phyloP scores from a whole-genome alignment of 805 yeast genomes.

The Cephaloascus fragrans region DNA sequence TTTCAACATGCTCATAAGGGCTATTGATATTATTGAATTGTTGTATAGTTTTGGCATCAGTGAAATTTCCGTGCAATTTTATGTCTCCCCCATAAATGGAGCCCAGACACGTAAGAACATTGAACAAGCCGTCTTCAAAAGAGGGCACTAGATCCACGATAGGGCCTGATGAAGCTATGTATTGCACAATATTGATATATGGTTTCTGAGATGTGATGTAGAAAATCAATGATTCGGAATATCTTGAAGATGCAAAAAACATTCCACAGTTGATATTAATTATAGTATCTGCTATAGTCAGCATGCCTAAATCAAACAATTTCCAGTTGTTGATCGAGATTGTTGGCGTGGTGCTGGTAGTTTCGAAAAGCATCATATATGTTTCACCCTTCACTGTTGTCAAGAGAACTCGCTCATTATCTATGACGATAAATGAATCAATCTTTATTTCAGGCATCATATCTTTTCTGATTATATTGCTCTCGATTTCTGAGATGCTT shows the following conservation, averaged over 20 bases:
- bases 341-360: not conserved
- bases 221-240: constrained; percentile 1
- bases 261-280: constrained; percentile 2
- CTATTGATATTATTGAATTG: not conserved
- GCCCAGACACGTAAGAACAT: not conserved
- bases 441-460: not conserved
- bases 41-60: not conserved
- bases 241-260: constrained; percentile 1
- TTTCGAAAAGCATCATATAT: constrained; percentile 1
- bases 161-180: constrained; percentile 1
- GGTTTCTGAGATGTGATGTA: constrained; percentile 1
- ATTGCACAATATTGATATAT: constrained; percentile 2
- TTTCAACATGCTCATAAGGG: not conserved
- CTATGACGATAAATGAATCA: constrained; percentile 1
- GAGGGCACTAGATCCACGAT: not conserved
- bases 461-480: not conserved
- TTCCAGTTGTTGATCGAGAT: constrained; percentile 1
- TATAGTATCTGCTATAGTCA: not conserved
- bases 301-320: constrained; percentile 1
- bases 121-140: not conserved
- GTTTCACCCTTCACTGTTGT: not conserved
- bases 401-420: constrained; percentile 1
- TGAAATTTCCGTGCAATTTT: not conserved
- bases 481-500: not conserved
- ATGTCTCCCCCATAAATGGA: not conserved